Conservation (phyloP, 305 asterid genomes). For the Fraxinus dipetala region DNA sequence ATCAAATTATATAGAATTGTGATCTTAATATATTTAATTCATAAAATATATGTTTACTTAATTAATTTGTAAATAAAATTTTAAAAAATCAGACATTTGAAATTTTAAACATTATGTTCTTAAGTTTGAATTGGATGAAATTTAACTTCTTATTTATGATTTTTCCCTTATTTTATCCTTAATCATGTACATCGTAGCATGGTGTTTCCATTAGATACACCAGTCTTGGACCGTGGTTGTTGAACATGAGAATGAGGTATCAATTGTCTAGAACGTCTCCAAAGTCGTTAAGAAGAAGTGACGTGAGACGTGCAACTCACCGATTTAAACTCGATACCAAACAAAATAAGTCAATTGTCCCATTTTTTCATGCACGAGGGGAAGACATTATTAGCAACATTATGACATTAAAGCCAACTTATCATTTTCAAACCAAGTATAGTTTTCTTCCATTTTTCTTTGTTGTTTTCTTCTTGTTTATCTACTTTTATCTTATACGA, state of each 20-base stretch:
- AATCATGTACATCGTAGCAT: neutral
- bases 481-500: neutral
- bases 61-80: no score
- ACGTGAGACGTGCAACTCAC: neutral
- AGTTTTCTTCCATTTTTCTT: neutral
- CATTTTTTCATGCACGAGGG: neutral
- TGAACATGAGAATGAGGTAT: neutral
- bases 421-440: neutral
- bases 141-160: no score
- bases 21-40: no score
- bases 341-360: neutral
- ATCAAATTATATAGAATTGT: no score
- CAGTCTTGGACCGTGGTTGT: neutral
- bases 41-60: no score
- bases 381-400: neutral
- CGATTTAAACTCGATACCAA: no score
- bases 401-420: no score
- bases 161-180: no score
- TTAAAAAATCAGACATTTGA: no score
- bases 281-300: neutral
- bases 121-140: no score
- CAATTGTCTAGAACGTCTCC: no score
- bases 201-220: neutral
- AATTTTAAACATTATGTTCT: no score
- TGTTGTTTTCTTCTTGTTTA: neutral